Conservation (phyloP, 2,329 filamentous ascomycete species). For the Colletotrichum costaricense region DNA sequence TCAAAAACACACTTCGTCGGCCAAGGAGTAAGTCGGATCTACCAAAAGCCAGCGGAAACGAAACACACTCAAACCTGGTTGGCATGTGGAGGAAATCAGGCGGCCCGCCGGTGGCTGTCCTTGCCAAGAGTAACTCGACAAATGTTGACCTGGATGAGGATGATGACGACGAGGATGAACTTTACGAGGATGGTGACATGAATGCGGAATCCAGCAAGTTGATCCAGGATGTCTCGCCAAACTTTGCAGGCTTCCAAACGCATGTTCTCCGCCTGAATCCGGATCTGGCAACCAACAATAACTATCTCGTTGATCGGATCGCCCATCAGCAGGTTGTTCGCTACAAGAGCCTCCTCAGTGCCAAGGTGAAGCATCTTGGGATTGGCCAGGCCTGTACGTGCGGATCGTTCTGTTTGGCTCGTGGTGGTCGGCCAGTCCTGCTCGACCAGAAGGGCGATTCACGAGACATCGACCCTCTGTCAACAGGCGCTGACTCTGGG, state of each 20-base stretch:
- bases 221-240: slow-evolving; percentile 77
- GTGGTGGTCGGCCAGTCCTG: slow-evolving; percentile 73
- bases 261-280: slow-evolving; percentile 82
- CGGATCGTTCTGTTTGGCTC: slow-evolving; percentile 70
- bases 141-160: slow-evolving; percentile 54
- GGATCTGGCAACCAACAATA: slow-evolving; percentile 65
- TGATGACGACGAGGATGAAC: slow-evolving; percentile 70
- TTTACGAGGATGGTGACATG: slow-evolving; percentile 68
- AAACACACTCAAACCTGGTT: slow-evolving; percentile 53
- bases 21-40: slow-evolving; percentile 67
- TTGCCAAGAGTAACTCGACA: slow-evolving; percentile 49
- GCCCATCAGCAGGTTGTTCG: slow-evolving; percentile 83
- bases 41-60: slow-evolving; percentile 50
- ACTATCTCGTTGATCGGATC: slow-evolving; percentile 81
- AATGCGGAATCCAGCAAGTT: slow-evolving; percentile 71
- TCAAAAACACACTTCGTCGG: slow-evolving; percentile 63
- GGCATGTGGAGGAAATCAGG: slow-evolving; percentile 64
- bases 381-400: slow-evolving; percentile 72
- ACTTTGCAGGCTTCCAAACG: slow-evolving; percentile 78
- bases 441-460: slow-evolving; percentile 70
- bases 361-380: slow-evolving; percentile 76
- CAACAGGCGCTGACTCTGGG: slow-evolving; percentile 55
- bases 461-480: slow-evolving; percentile 67
- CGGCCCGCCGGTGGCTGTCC: slow-evolving; percentile 63
- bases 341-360: slow-evolving; percentile 80